Conservation (phyloP, 495 filamentous ascomycete species). For the Penicillium cinerascens region DNA sequence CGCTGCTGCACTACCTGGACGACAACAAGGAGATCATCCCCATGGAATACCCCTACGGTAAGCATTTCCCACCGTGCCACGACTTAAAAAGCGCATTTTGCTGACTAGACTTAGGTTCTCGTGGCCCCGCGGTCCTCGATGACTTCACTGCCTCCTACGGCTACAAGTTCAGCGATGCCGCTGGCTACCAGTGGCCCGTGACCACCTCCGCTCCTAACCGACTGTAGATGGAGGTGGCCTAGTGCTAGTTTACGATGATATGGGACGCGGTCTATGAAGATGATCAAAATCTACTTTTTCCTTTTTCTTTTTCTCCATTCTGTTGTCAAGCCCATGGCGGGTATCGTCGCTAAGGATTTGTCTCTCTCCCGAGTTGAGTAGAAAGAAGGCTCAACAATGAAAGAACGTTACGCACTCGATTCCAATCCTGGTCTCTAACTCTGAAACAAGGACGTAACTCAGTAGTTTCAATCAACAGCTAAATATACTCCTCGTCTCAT, state of each 20-base stretch:
- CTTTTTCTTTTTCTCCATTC: constrained; percentile 11
- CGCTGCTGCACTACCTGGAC: constrained; percentile 95
- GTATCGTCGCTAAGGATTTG: constrained; percentile 12
- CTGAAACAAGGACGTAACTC: neutral
- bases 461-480: too few species aligned
- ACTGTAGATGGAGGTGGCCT: constrained; percentile 45
- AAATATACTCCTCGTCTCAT: too few species aligned
- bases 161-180: constrained; percentile 97
- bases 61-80: constrained; percentile 26
- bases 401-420: constrained; percentile 13
- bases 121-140: constrained; percentile 92
- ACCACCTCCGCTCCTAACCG: constrained; percentile 67
- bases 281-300: constrained; percentile 27
- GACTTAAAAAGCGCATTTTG: neutral
- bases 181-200: constrained; percentile 89
- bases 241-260: constrained; percentile 27
- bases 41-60: constrained; percentile 99
- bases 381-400: constrained; percentile 15
- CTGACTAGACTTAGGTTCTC: constrained; percentile 62
- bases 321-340: constrained; percentile 11
- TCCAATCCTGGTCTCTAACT: neutral
- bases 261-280: constrained; percentile 20
- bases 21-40: constrained; percentile 98
- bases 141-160: constrained; percentile 98
- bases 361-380: constrained; percentile 1